Percentiles rank a stretch among this genome's conserved stretches.
Conservation (phyloP, 371 early-diverging fungal species). For the Funneliformis caledonium region DNA sequence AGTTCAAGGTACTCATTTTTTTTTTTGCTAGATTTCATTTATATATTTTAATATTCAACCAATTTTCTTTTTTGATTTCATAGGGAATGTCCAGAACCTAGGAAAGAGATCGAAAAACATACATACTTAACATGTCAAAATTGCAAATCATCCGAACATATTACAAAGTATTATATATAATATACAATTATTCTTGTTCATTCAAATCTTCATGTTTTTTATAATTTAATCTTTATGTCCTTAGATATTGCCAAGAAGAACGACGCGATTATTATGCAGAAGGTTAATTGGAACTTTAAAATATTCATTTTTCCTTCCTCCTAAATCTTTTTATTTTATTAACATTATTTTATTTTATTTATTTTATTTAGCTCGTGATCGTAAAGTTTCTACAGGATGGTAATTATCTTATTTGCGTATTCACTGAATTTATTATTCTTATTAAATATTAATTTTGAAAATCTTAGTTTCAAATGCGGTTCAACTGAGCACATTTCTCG, state of each 20-base stretch:
- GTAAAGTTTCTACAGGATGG: neutral
- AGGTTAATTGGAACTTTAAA: neutral
- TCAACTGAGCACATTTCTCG: slow-evolving; percentile 9
- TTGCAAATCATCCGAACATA: slow-evolving; percentile 21
- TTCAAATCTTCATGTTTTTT: neutral
- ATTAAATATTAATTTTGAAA: neutral
- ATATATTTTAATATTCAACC: neutral
- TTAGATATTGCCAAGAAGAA: slow-evolving; percentile 23
- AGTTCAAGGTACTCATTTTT: neutral
- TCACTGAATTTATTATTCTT: neutral
- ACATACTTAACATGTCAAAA: slow-evolving; percentile 19
- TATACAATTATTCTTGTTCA: neutral
- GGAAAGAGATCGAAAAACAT: neutral
- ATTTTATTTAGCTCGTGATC: slow-evolving; percentile 20
- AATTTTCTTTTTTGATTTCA: neutral
- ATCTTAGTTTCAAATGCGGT: slow-evolving; percentile 20
- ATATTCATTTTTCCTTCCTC: neutral
- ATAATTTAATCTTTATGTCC: neutral
- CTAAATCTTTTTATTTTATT: neutral
- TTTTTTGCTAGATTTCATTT: too few relatives aligned
- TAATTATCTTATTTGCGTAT: too few relatives aligned
- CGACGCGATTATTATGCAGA: slow-evolving; percentile 7
- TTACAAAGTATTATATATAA: slow-evolving; percentile 2
- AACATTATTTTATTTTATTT: neutral
- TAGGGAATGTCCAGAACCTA: slow-evolving; percentile 36